Evolutionary conservation across 495 filamentous ascomycete genomes (phyloP), one percentile per base, ranked within the genome.

Genomic region (Neurospora tetraspora): DNA sequence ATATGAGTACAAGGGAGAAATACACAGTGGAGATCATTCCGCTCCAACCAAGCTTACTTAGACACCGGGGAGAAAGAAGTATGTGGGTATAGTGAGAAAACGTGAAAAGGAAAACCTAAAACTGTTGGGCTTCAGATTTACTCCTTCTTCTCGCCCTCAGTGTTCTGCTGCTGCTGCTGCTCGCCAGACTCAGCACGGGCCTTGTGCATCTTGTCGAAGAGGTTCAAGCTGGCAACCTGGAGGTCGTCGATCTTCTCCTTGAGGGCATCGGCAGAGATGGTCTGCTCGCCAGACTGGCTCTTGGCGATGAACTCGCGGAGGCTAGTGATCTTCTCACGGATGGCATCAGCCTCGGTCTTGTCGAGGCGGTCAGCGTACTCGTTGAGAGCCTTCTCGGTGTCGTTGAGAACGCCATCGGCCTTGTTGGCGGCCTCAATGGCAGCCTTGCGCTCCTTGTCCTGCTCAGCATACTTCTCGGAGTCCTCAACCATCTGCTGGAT

Each of bases 181-280:
- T 92, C 87, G 72, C 82, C 76, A 8, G 82, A 78, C 87, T 94
- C 93, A 75, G 82, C 78, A 75, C 93, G 89, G 69, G 96, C 94
- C 88, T 96, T 96, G 90, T 99, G 96, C 93, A 99, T 97, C 91
- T 99, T 97, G 87, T 98, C 96, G 84, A 99, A 99, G 76, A 98
- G 89, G 82, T 91, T 97, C 85, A 99, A 88, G 85, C 92, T 94
- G 73, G 96, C 93, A 79, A 90, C 93, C 85, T 98, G 96, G 77
- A 99, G 90, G 84, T 98, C 96, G 74, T 98, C 96, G 74, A 91
- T 95, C 92, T 98, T 97, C 86, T 92, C 90, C 91, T 98, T 99
- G 80, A 99, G 88, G 81, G 97, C 92, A 73, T 90, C 93, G 27
- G 94, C 92, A 40, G 94, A 96, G 76, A 92, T 88, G 73, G 86